These are phyloP conservation scores for Daedaleopsis nitida DNA, from an alignment of 768 basidiomycete genomes.

Conservation along the genomic window DNA sequence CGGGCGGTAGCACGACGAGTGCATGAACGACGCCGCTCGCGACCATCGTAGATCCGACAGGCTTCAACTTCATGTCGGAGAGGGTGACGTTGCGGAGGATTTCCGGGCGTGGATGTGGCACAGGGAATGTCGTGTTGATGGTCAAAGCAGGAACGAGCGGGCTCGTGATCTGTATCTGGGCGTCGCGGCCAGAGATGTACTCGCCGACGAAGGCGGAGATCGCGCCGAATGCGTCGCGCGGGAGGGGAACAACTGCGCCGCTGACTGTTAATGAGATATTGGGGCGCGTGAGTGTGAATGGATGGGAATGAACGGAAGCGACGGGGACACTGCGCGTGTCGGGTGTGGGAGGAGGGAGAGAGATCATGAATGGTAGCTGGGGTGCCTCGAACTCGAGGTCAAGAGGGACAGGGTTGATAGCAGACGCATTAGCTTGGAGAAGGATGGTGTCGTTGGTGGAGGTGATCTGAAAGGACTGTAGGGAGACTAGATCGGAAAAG, in stretches of 20 bases:
- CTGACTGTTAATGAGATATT: slow-evolving; percentile 62
- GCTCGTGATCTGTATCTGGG: slow-evolving; percentile 59
- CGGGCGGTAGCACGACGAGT: slow-evolving; percentile 65
- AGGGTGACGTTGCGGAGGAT: slow-evolving; percentile 75
- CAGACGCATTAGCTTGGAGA: slow-evolving; percentile 51
- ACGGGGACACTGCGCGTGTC: slow-evolving; percentile 40
- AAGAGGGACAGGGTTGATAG: slow-evolving; percentile 58
- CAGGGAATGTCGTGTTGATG: slow-evolving; percentile 59
- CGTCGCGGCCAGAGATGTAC: slow-evolving; percentile 59
- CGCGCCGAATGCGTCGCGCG: slow-evolving; percentile 26
- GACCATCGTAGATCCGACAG: slow-evolving; percentile 48
- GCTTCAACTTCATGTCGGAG: slow-evolving; percentile 70
- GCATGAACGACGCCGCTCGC: slow-evolving; percentile 74
- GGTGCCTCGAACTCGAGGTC: slow-evolving; percentile 54
- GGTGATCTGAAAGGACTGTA: slow-evolving; percentile 55
- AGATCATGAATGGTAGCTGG: slow-evolving; percentile 62
- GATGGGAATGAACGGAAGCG: slow-evolving; percentile 54
- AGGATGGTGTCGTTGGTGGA: slow-evolving; percentile 34
- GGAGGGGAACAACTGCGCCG: slow-evolving; percentile 60
- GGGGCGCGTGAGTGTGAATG: slow-evolving; percentile 65
- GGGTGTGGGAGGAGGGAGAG: slow-evolving; percentile 39
- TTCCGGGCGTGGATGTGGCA: slow-evolving; percentile 61
- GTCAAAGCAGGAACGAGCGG: slow-evolving; percentile 53
- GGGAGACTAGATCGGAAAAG: slow-evolving; percentile 58
- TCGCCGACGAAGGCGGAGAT: slow-evolving; percentile 66